Conservation (phyloP, 345 rosid genomes). For the Anacardium occidentale region DNA sequence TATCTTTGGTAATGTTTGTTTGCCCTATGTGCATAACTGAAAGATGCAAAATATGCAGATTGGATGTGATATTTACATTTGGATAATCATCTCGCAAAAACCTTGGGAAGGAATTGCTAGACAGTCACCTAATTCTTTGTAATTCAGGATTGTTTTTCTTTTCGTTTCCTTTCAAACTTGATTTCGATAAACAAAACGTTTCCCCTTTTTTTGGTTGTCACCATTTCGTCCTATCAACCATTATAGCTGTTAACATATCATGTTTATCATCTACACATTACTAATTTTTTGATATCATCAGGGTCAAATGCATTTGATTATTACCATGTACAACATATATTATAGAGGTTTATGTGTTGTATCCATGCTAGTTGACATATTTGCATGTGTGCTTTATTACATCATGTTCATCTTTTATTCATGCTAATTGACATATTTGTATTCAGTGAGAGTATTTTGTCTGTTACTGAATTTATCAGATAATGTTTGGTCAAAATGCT, state of each 20-base stretch:
- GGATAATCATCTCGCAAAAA: background rate
- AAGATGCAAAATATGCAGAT: background rate
- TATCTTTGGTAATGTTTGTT: background rate
- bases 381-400: too few relatives aligned
- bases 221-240: background rate
- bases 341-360: background rate
- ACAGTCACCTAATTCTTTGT: background rate
- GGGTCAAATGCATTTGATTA: background rate
- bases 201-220: background rate
- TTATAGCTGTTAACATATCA: background rate
- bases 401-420: too few relatives aligned
- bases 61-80: background rate
- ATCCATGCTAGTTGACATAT: background rate
- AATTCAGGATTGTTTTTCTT: background rate
- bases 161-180: background rate
- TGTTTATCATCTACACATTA: too few relatives aligned
- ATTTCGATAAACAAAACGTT: background rate
- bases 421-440: too few relatives aligned
- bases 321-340: background rate
- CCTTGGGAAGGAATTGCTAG: background rate
- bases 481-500: too few relatives aligned
- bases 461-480: too few relatives aligned
- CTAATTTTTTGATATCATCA: background rate
- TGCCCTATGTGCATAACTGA: background rate
- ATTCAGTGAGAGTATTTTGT: too few relatives aligned